Base-by-base conservation (phyloP, 2,329 filamentous ascomycete genomes). In the Blumeria graminis region DNA sequence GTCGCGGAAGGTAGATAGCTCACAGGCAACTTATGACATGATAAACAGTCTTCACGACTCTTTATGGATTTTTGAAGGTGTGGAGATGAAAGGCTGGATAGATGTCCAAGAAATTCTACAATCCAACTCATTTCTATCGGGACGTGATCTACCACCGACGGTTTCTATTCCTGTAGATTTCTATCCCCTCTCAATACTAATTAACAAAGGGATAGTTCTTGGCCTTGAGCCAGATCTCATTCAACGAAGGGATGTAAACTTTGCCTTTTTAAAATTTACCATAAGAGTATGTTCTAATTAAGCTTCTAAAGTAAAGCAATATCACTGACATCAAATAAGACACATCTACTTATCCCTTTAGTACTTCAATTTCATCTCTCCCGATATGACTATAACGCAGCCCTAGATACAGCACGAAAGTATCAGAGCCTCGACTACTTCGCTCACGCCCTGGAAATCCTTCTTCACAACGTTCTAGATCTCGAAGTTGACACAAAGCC, bases 41-140 rank as follows among this genome's bases (percentile, higher is more conserved):
- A 63, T 61, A 1, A 63, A 62, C 56, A 63, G 63, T 3, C 70
- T 98, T 43, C 78, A 80, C 56, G 87, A 95, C 69, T 96, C 92
- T 1, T 71, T 98, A 1, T 98, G 92, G 92, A 80, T 87, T 50
- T 96, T 95, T 68, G 88, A 94, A 63, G 92, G 92, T 5, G 78
- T 78, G 57, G 81, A 89, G 61, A 77, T 96, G 61, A 84, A 88
- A 61, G 78, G 86, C 3, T 98, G 92, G 92, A 80, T 86, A 28
- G 86, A 94, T 65, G 80, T 94, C 43, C 81, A 88, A 61, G 86
- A 92, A 58, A 80, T 96, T 34, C 71, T 96, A 43, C 76, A 81
- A 38, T 82, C 83, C 18, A 79, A 81, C 28, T 78, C 81, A 7
- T 71, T 74, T 39, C 82, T 86, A 59, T 69, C 77, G 28, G 74